These are phyloP conservation scores for Cubamyces sp. DNA, from an alignment of 768 basidiomycete genomes.

Conservation along the genomic window DNA sequence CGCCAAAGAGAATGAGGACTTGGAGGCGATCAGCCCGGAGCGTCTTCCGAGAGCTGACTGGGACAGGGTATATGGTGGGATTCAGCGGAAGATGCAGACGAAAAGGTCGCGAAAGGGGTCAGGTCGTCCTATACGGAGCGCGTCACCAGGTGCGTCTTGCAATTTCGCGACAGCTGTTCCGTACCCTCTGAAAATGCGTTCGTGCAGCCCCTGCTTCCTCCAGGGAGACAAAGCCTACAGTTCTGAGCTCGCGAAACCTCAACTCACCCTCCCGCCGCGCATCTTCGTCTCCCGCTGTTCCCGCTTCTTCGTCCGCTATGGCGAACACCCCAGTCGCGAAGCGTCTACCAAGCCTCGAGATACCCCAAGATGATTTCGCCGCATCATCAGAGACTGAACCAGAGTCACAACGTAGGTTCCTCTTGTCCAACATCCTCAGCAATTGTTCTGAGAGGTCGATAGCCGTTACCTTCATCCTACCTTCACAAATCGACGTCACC, in stretches of 20 bases:
- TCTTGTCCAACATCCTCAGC: background rate
- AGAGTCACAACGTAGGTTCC: conserved; percentile 16
- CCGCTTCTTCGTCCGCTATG: background rate
- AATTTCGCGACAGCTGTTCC: background rate
- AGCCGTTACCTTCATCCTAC: conserved; percentile 16
- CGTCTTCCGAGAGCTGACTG: conserved; percentile 1
- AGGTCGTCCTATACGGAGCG: background rate
- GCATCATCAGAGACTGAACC: conserved; percentile 19
- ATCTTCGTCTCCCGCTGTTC: background rate
- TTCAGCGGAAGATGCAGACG: background rate
- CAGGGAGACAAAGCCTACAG: background rate
- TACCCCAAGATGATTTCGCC: conserved; percentile 1
- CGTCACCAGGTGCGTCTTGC: background rate
- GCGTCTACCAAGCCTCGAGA: background rate
- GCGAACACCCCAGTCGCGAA: background rate
- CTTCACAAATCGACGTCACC: conserved; percentile 12
- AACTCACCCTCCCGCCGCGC: conserved; percentile 1
- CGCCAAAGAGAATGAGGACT: conserved; percentile 1
- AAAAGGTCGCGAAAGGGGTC: background rate
- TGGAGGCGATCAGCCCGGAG: background rate
- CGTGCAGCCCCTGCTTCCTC: background rate
- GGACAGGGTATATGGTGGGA: background rate
- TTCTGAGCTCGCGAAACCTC: conserved; percentile 7
- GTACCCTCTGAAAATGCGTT: background rate
- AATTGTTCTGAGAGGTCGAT: background rate